Evolutionary conservation across 352 stramenopile species (phyloP).

Genomic region (Phytopythium montanum): DNA sequence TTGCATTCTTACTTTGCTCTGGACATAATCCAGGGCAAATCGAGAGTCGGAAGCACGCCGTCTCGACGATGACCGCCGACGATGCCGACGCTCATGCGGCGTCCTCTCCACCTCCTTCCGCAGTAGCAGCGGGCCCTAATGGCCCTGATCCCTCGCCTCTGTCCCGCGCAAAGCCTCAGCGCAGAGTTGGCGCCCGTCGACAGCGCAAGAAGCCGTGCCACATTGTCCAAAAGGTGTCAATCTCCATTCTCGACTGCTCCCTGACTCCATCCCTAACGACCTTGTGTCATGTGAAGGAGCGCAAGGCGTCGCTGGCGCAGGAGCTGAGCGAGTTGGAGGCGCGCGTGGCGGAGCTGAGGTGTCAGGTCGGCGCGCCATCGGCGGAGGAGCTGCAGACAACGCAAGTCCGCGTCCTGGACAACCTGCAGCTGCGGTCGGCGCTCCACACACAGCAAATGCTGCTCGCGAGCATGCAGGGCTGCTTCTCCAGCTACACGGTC

Average conservation of each 20-base stretch:
- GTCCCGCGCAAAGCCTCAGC: not conserved
- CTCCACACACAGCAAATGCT: slow-evolving; percentile 17
- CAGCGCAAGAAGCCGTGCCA: slow-evolving; percentile 9
- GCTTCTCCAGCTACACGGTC: slow-evolving; percentile 24
- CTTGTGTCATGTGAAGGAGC: not conserved
- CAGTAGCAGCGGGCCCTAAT: not conserved
- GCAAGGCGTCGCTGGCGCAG: slow-evolving; percentile 28
- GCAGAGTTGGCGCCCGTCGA: not conserved
- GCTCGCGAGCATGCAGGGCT: slow-evolving; percentile 21
- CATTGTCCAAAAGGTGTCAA: slow-evolving; percentile 3
- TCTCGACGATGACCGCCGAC: slow-evolving; percentile 12
- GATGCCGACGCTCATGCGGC: slow-evolving; percentile 14
- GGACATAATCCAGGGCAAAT: no score
- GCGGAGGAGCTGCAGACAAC: slow-evolving; percentile 18
- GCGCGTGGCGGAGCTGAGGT: slow-evolving; percentile 22
- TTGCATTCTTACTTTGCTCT: no score
- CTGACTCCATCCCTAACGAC: no score
- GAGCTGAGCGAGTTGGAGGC: slow-evolving; percentile 28
- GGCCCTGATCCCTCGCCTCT: not conserved
- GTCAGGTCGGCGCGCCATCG: slow-evolving; percentile 22
- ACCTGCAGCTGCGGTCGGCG: slow-evolving; percentile 16
- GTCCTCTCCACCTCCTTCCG: not conserved
- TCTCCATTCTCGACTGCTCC: no score
- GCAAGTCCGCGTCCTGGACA: slow-evolving; percentile 17
- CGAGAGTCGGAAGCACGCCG: no score